A percentile compares a stretch with the other conserved stretches of the same genome.
phyloP scores from a whole-genome alignment of 163 green algal species.

The Scenedesmus sp. region DNA sequence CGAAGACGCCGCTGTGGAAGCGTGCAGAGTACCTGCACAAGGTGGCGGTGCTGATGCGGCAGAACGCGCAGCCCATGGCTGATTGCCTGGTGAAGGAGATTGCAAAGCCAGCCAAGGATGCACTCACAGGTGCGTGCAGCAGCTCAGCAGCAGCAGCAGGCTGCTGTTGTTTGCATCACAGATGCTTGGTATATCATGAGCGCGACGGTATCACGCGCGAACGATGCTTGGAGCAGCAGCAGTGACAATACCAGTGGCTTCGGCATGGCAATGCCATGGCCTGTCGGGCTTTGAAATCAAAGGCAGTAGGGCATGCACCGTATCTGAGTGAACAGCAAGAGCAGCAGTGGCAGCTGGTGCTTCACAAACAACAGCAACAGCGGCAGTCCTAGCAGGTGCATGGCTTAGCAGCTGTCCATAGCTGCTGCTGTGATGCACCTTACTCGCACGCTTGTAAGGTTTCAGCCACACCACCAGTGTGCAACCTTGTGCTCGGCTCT shows the following conservation, averaged over 20 bases:
- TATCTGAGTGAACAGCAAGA: too few relatives aligned
- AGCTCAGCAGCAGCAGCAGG: neutral
- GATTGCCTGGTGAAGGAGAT: slow-evolving; percentile 93
- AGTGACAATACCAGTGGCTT: neutral
- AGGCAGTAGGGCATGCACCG: too few relatives aligned
- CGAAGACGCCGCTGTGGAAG: slow-evolving; percentile 90
- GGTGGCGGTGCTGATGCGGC: slow-evolving; percentile 83
- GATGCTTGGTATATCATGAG: neutral
- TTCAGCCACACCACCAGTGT: too few relatives aligned
- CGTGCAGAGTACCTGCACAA: slow-evolving; percentile 88
- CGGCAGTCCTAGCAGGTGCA: neutral
- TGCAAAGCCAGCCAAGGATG: slow-evolving; percentile 92
- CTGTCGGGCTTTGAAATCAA: too few relatives aligned
- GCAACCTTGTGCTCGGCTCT: too few relatives aligned
- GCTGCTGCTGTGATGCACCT: too few relatives aligned
- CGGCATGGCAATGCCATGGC: neutral
- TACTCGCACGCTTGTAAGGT: too few relatives aligned
- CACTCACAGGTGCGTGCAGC: slow-evolving; percentile 42
- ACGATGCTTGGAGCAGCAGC: neutral
- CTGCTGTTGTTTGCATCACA: neutral
- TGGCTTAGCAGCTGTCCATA: neutral
- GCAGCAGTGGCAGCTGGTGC: neutral
- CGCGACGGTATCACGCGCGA: neutral
- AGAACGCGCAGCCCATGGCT: slow-evolving; percentile 91
- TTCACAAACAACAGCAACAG: neutral